Base-by-base conservation (phyloP, 805 yeast species). In the Yamadazyma sp. region DNA sequence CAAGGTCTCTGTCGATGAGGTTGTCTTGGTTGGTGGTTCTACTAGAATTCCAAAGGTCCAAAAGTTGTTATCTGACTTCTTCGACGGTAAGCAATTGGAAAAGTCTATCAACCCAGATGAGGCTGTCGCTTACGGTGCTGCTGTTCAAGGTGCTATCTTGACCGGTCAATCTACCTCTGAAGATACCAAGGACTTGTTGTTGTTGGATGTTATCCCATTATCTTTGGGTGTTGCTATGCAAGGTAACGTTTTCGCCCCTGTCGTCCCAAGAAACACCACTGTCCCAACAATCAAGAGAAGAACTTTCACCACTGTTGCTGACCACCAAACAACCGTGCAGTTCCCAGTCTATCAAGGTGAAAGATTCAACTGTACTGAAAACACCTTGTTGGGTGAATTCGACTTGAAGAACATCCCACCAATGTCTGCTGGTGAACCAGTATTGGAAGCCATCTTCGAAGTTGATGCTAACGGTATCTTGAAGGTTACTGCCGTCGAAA, bases 291-390 rank as follows among this genome's bases (percentile, higher is more conserved):
- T 67, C 56, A 68, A 68, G 64, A 67, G 71, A 65, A 66, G 73
- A 66, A 68, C 73, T 48, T 68, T 68, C 70, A 67, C 73, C 62
- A 68, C 73, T 47, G 73, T 67, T 57, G 72, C 70, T 52, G 73
- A 68, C 63, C 71, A 67, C 64, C 73, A 68, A 55, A 67, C 73
- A 51, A 67, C 73, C 45, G 73, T 68, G 48, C 73, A 67, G 55
- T 67, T 68, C 72, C 73, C 73, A 59, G 73, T 68, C 39, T 68
- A 67, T 70, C 73, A 68, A 57, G 73, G 73, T 67, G 73, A 68
- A 62, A 70, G 73, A 64, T 72, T 67, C 53, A 68, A 68, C 71
- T 67, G 73, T 64, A 46, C 71, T 38, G 73, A 68, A 60, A 68
- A 68, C 70, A 68, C 73, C 54, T 66, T 68, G 57, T 67, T 68